Evolutionary conservation across 345 rosid species (phyloP).

Genomic region (Psidium friedrichsthalianum): DNA sequence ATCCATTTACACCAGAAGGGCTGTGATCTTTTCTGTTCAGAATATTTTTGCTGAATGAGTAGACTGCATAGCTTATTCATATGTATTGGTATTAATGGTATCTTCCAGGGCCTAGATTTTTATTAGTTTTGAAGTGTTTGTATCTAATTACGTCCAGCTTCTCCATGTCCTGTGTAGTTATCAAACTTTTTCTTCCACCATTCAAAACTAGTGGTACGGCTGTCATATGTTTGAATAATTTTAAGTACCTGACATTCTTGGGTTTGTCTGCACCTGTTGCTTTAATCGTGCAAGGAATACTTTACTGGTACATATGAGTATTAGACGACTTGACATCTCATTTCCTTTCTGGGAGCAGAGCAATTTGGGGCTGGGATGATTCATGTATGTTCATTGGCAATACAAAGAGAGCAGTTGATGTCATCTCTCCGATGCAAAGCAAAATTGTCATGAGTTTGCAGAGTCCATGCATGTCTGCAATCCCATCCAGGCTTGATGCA

Average conservation of each 20-base stretch:
- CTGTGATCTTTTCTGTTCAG: neutral
- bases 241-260: neutral
- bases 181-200: neutral
- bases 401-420: conserved; percentile 49
- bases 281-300: neutral
- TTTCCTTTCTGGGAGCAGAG: conserved; percentile 26
- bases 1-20: neutral
- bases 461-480: conserved; percentile 38
- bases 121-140: neutral
- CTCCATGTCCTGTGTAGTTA: neutral
- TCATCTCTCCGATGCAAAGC: conserved; percentile 28
- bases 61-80: neutral
- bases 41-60: neutral
- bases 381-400: conserved; percentile 53
- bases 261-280: neutral
- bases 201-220: neutral
- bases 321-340: neutral
- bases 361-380: conserved; percentile 95
- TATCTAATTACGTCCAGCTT: neutral
- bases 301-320: neutral
- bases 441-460: conserved; percentile 25
- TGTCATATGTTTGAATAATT: neutral
- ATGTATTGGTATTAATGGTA: neutral
- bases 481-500: conserved; percentile 58
- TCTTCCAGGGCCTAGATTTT: neutral